Evolutionary conservation across 2,329 filamentous ascomycete genomes (phyloP), one percentile per base, ranked within the genome.

Genomic region (Pseudofabraea citricarpa): DNA sequence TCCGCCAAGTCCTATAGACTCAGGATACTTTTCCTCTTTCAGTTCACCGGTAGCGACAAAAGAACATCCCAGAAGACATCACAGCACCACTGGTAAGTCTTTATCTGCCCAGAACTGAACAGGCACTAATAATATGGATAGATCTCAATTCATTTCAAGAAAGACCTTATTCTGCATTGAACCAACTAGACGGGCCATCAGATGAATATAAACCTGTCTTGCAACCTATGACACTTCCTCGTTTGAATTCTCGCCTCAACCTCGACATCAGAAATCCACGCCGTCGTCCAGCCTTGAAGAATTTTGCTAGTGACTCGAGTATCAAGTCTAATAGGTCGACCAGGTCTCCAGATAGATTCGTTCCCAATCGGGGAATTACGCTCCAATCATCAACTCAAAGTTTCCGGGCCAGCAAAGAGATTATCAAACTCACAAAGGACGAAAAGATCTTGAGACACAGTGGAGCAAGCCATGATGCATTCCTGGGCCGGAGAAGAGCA

Each of bases 261-360:
- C 15, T 37, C 15, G 5, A 6, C 16, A n/a, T 7, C 19, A 47
- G 38, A 15, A 42, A 19, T 3, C 42, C 43, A 9, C 50, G 48
- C 29, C 48, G 44, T 31, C 50, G 51, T 3, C 53, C 56, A 13
- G 49, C 48, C 7, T 40, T 57, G 16, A 52, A 48, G 40, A 44
- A 35, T 12, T 48, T 48, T 18, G 41, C 50, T 20, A 42, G 35
- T 6, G 46, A 48, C 15, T 41, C 48, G 10, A 56, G 41, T 15
- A 45, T 40, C 15, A 49, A 42, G 15, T 53, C 50, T 1, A 36
- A 35, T 3, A 40, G 49, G 10, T 57, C 53, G n/a, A 21, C 53
- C 9, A 47, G 50, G 40, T 48, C 67, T 9, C 72, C 72, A 18
- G 81, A 85, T 59, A 71, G 81, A 21, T 85, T 83, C 56, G 72